Conservation (phyloP, 192 early-diverging fungal species). For the Backusella liffmaniae region DNA sequence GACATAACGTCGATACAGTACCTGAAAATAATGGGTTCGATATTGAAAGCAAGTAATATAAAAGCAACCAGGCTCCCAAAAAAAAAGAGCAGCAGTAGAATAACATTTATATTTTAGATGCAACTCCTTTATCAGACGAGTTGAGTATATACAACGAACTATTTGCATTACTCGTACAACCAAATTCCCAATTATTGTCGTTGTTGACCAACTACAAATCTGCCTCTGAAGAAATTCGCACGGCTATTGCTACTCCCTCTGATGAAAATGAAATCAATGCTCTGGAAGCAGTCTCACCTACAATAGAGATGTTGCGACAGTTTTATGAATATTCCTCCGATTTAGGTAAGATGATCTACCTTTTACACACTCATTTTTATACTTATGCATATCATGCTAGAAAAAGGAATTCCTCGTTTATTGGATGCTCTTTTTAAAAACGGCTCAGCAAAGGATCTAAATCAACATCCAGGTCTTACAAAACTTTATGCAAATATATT, state of each 20-base stretch:
- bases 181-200: slow-evolving; percentile 49
- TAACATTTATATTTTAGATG: slow-evolving; percentile 27
- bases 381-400: slow-evolving; percentile 32
- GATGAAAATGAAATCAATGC: slow-evolving; percentile 81
- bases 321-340: slow-evolving; percentile 77
- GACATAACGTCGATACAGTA: slow-evolving; percentile 20
- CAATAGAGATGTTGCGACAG: slow-evolving; percentile 67
- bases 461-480: slow-evolving; percentile 73
- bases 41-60: slow-evolving; percentile 51
- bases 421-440: slow-evolving; percentile 63
- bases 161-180: slow-evolving; percentile 45
- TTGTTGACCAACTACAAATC: slow-evolving; percentile 58
- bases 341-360: slow-evolving; percentile 54
- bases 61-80: background rate
- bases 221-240: slow-evolving; percentile 67
- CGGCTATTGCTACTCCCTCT: slow-evolving; percentile 81
- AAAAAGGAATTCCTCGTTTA: slow-evolving; percentile 57
- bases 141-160: slow-evolving; percentile 52
- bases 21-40: slow-evolving; percentile 52
- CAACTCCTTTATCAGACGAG: slow-evolving; percentile 63
- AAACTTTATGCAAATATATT: slow-evolving; percentile 77
- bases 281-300: slow-evolving; percentile 80
- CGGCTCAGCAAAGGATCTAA: slow-evolving; percentile 54
- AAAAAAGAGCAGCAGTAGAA: slow-evolving; percentile 11
- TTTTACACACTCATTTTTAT: background rate